Evolutionary conservation across 2,329 filamentous ascomycete species (phyloP).

Genomic region (Neofusicoccum cordaticola): DNA sequence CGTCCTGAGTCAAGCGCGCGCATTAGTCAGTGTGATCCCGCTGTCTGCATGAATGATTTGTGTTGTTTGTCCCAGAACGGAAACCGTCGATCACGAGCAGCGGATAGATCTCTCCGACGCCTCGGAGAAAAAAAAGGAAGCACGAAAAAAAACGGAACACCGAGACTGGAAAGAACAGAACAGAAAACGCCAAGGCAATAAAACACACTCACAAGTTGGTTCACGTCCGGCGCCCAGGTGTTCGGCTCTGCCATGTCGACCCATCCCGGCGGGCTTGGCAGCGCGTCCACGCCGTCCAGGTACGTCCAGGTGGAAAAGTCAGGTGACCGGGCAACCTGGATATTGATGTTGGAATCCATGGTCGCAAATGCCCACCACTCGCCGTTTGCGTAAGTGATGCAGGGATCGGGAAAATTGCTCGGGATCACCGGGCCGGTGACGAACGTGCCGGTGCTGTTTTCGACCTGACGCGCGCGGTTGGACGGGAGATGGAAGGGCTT

Average conservation of each 20-base stretch:
- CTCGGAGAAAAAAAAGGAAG: background rate
- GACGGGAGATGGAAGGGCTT: background rate
- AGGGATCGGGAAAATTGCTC: conserved; percentile 11
- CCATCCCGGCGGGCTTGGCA: conserved; percentile 15
- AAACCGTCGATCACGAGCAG: background rate
- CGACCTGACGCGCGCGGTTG: background rate
- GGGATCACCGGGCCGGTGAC: conserved; percentile 6
- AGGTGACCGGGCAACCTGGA: conserved; percentile 15
- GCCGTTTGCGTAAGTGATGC: background rate
- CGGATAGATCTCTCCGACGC: background rate
- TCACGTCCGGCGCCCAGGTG: conserved; percentile 35
- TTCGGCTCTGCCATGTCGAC: conserved; percentile 18
- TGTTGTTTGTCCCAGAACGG: background rate
- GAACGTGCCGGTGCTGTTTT: conserved; percentile 3
- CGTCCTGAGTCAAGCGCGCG: background rate
- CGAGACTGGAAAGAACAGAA: background rate
- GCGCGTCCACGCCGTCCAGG: conserved; percentile 12
- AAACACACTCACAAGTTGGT: conserved; percentile 12
- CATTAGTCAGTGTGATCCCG: background rate
- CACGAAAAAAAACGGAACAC: background rate
- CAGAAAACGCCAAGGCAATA: background rate
- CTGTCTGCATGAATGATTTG: background rate
- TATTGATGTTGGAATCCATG: conserved; percentile 6
- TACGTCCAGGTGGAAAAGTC: conserved; percentile 16
- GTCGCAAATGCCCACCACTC: conserved; percentile 17